phyloP scores from a whole-genome alignment of 2,329 filamentous ascomycete species.

The Zymoseptoria pseudotritici region DNA sequence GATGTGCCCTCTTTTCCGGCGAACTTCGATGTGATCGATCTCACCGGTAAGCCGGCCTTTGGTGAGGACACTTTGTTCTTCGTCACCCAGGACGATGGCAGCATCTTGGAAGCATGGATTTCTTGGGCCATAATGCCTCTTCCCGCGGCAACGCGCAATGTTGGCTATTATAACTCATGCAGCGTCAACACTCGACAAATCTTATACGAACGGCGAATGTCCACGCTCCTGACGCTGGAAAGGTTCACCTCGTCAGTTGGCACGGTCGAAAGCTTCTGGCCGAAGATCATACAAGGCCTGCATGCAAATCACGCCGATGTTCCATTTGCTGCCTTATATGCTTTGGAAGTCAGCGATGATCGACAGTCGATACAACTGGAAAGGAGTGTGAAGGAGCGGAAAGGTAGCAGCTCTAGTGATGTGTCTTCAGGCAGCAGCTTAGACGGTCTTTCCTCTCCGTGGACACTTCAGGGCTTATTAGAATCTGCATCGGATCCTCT shows the following conservation, averaged over 20 bases:
- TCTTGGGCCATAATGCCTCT: conserved; percentile 7
- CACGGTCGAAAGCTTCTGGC: conserved; percentile 4
- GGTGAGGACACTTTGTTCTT: conserved; percentile 11
- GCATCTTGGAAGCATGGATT: conserved; percentile 10
- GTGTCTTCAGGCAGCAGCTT: not conserved
- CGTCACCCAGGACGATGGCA: conserved; percentile 7
- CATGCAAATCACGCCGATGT: conserved; percentile 9
- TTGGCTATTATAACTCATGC: conserved; percentile 9
- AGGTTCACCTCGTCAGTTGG: not conserved
- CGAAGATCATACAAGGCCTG: conserved; percentile 4
- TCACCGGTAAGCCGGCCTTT: conserved; percentile 5
- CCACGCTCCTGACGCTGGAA: conserved; percentile 8
- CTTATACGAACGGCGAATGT: conserved; percentile 9
- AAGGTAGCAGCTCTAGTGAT: not conserved
- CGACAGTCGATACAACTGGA: not conserved
- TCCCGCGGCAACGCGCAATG: conserved; percentile 1
- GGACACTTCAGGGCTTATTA: conserved; percentile 3
- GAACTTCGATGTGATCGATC: conserved; percentile 5
- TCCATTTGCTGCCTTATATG: conserved; percentile 12
- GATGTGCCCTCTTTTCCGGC: conserved; percentile 8
- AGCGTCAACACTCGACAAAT: conserved; percentile 9
- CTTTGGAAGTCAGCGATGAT: not conserved
- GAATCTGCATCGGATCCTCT: not conserved
- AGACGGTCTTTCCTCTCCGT: not conserved
- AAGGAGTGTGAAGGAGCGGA: no score